Base-by-base conservation (phyloP, 129 eudicot genomes). In the Lactuca sativa region DNA sequence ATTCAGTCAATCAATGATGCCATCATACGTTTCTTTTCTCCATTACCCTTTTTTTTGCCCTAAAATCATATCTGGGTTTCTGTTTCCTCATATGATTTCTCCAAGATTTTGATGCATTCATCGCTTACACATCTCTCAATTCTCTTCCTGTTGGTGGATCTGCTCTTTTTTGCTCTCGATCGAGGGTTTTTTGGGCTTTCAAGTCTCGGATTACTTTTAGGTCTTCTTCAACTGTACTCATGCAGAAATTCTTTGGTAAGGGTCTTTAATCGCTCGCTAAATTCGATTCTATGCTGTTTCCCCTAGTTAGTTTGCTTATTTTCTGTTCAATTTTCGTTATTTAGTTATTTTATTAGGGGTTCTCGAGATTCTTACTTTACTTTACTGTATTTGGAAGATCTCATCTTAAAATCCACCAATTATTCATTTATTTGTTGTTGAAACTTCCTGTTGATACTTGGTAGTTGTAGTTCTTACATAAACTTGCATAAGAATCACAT, bases 201-300 rank as follows among this genome's bases (percentile, higher is more conserved):
- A 31, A 76, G 56, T 72, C 59, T 60, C 58, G 51, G 68, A 77
- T 86, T 77, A 76, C 78, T 8, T 52, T 59, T 70, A 54, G 67
- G 61, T 67, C 77, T 79, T 31, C 2, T 43, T 75, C 71, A 60
- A 9, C 72, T 25, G 17, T 58, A 55, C 74, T 55, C 90, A 92
- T 92, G 98, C 86, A 95, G 82, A 71, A 89, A 63, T 69, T 92
- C 73, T 82, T 85, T 62, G 80, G 82, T 76, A 84, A 61, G 86
- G 66, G 72, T 69, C 44, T 56, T 14, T 18, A 7, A 64, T 64
- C 36, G 3, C 30, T 75, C 3, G 31, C 49, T 68, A 25, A 60
- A 38, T 59, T 65, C 47, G 16, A 57, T 57, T 48, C 34, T 16
- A n/a, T 74, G 59, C 7, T 64, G 21, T 54, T 41, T 8, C 7